Base-by-base conservation (phyloP, 257 asterid genomes). In the Scutellaria barbata region DNA sequence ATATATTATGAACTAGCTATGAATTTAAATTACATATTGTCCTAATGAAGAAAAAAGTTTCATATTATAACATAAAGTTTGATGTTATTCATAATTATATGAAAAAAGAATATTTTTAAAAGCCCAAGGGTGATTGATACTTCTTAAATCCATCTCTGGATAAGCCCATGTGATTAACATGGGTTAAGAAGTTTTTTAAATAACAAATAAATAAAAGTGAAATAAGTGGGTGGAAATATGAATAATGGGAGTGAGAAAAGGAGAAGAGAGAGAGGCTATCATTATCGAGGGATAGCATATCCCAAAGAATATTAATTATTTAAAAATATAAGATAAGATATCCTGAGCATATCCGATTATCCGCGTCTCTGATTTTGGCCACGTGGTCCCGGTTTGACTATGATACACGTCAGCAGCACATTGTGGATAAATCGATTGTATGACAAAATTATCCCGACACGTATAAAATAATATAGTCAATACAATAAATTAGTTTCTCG, bases 341-440 rank as follows among this genome's bases (percentile, higher is more conserved):
- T 54, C 3, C 59, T 14, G 18, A 76, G 73, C 74, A 71, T 71
- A 71, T 77, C 77, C 76, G 20, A 22, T 55, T 76, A 76, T 70
- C 81, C 74, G 53, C 57, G 64, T 43, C 39, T 63, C 57, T 33
- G 43, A 52, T 30, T 11, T 50, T 16, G 30, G n/a, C 39, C 58
- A 59, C 14, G 35, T 30, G 17, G 4, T 30, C 7, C 30, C 6
- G 17, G 7, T 52, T 61, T 69, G 76, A 69, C 61, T 35, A 52
- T 30, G 45, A 43, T 69, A 67, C 76, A 76, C 33, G 8, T 63
- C 73, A 55, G 51, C 63, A 13, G 13, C 81, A 70, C 68, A 42
- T 5, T 35, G 35, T 30, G 35, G 35, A 30, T 30, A 30, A 30
- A 30, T 30, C 0, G 4, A 30, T 30, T 22, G 25, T 22, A 22